A percentile compares a stretch with the other conserved stretches of the same genome.
Conservation (phyloP, 495 filamentous ascomycete species). For the Talaromyces thailandensis region DNA sequence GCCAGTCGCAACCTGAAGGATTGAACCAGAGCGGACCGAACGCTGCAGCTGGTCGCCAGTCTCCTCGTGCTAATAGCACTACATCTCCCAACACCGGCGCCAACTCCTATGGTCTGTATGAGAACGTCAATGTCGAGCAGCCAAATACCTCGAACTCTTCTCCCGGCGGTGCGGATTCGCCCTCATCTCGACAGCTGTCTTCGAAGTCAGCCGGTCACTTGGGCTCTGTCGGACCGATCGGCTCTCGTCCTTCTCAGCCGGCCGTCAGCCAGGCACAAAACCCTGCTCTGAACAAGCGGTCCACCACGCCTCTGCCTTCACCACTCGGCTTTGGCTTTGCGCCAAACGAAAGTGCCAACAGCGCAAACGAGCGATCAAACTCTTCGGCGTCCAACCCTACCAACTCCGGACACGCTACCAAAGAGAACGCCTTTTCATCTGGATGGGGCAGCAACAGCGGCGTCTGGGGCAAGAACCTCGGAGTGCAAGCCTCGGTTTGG, state of each 20-base stretch:
- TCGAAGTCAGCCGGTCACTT: constrained; percentile 44
- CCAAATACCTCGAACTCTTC: constrained; percentile 84
- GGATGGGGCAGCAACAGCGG: constrained; percentile 67
- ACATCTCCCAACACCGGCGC: constrained; percentile 63
- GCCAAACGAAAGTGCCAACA: constrained; percentile 37
- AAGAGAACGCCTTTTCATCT: constrained; percentile 34
- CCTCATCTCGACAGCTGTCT: constrained; percentile 52
- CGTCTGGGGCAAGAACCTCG: constrained; percentile 69
- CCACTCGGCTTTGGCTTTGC: constrained; percentile 72
- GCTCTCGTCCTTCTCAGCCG: constrained; percentile 65
- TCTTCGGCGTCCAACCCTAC: constrained; percentile 55
- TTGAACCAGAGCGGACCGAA: constrained; percentile 24
- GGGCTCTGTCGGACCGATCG: constrained; percentile 80
- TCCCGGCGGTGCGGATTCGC: constrained; percentile 80
- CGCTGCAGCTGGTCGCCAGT: constrained; percentile 39
- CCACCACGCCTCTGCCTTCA: constrained; percentile 83
- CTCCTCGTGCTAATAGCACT: constrained; percentile 73
- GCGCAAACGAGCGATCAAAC: constrained; percentile 47
- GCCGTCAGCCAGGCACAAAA: constrained; percentile 44
- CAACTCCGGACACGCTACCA: constrained; percentile 21
- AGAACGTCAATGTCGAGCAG: constrained; percentile 56
- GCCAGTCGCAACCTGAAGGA: constrained; percentile 34
- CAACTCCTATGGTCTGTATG: constrained; percentile 51
- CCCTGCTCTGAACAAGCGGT: constrained; percentile 69
- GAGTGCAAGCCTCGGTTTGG: constrained; percentile 71